Conservation (phyloP, 768 basidiomycete genomes). For the Lentinula aciculospora region DNA sequence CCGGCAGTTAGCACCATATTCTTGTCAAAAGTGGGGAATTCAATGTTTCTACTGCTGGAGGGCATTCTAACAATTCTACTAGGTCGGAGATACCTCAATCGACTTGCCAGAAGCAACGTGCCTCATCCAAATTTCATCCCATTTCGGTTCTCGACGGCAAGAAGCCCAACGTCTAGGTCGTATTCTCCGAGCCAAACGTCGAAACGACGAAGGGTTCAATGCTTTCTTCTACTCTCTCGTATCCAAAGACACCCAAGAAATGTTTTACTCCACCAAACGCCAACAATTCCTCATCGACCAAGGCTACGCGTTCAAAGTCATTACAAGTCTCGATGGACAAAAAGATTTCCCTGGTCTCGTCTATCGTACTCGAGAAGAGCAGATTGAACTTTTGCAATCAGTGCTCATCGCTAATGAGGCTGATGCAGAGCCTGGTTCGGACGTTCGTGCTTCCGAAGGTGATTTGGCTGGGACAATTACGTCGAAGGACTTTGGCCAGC, state of each 20-base stretch:
- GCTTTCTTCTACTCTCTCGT: slow-evolving; percentile 99
- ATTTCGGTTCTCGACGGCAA: slow-evolving; percentile 96
- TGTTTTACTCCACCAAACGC: slow-evolving; percentile 98
- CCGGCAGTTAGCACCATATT: slow-evolving; percentile 97
- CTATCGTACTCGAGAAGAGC: slow-evolving; percentile 86
- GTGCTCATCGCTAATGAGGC: slow-evolving; percentile 89
- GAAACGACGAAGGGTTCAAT: slow-evolving; percentile 99
- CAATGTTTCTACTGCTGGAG: not conserved
- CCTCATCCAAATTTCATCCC: slow-evolving; percentile 98
- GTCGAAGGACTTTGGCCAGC: slow-evolving; percentile 75
- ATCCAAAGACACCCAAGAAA: slow-evolving; percentile 98
- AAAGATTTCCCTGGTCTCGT: slow-evolving; percentile 84
- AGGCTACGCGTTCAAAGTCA: slow-evolving; percentile 99
- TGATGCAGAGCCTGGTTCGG: slow-evolving; percentile 82
- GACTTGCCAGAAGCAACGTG: slow-evolving; percentile 99
- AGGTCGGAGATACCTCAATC: slow-evolving; percentile 98
- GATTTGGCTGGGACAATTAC: slow-evolving; percentile 84
- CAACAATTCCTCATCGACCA: slow-evolving; percentile 99
- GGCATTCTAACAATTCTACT: not conserved
- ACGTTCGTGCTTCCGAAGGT: slow-evolving; percentile 77
- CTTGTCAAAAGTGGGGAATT: slow-evolving; percentile 75
- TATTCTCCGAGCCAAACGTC: slow-evolving; percentile 92
- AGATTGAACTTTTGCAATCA: slow-evolving; percentile 93
- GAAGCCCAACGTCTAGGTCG: slow-evolving; percentile 96
- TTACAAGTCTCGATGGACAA: slow-evolving; percentile 93